Percentiles rank a stretch among this genome's conserved stretches.
phyloP scores from a whole-genome alignment of 495 filamentous ascomycete genomes.

The Sabuloglossum arenarium region DNA sequence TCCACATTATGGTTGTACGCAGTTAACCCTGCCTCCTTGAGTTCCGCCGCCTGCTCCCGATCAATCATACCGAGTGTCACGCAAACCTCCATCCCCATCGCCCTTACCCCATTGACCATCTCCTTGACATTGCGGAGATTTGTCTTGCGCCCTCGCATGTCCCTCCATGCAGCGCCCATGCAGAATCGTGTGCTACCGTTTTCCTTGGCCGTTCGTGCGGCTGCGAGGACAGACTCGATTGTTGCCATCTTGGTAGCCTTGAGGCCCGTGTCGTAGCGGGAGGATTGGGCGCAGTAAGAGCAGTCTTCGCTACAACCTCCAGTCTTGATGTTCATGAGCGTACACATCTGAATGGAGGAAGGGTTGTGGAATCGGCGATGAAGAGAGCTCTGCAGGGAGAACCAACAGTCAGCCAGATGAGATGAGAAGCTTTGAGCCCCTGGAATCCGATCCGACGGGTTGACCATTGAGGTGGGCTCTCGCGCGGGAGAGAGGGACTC shows the following conservation, averaged over 20 bases:
- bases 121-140: slow-evolving; percentile 54
- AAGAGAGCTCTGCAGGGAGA: slow-evolving; percentile 32
- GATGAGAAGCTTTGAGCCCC: too few species aligned
- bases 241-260: slow-evolving; percentile 54
- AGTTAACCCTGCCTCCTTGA: slow-evolving; percentile 64
- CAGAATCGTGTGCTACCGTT: slow-evolving; percentile 77
- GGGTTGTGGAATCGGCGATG: slow-evolving; percentile 70
- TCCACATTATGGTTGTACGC: slow-evolving; percentile 86
- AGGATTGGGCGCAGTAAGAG: slow-evolving; percentile 74
- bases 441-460: too few species aligned
- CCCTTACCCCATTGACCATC: slow-evolving; percentile 61
- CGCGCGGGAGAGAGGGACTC: too few species aligned
- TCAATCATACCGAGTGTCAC: slow-evolving; percentile 84
- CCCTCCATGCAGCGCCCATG: slow-evolving; percentile 80
- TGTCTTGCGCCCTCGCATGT: slow-evolving; percentile 74
- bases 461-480: too few species aligned
- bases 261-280: slow-evolving; percentile 55
- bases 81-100: slow-evolving; percentile 67
- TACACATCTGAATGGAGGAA: slow-evolving; percentile 65
- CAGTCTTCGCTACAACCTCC: slow-evolving; percentile 78
- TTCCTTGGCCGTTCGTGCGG: slow-evolving; percentile 50
- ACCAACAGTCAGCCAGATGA: background rate
- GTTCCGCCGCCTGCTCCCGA: slow-evolving; percentile 47
- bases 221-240: slow-evolving; percentile 56
- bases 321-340: slow-evolving; percentile 89